These are phyloP conservation scores for Rachicladosporium sp. DNA, from an alignment of 2,329 filamentous ascomycete species.

Conservation along the genomic window DNA sequence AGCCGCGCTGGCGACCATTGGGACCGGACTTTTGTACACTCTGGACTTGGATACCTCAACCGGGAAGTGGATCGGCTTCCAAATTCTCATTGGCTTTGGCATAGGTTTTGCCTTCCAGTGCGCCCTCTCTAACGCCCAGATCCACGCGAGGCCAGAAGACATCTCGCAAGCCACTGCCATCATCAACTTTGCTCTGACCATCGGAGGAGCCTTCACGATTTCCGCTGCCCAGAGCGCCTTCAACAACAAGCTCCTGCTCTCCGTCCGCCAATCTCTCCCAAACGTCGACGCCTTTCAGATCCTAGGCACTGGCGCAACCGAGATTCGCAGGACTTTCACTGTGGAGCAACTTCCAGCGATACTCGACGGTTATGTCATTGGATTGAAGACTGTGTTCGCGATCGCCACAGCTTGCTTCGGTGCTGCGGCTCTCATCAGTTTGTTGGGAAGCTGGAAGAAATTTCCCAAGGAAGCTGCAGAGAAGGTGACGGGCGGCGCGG, in stretches of 20 bases:
- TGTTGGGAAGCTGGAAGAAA: neutral
- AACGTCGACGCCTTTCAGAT: constrained; percentile 26
- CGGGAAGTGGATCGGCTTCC: constrained; percentile 42
- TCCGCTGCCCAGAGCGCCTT: constrained; percentile 56
- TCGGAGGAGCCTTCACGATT: constrained; percentile 55
- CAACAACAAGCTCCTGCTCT: constrained; percentile 47
- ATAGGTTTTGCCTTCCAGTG: constrained; percentile 36
- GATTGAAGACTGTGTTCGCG: neutral
- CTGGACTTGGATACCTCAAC: constrained; percentile 28
- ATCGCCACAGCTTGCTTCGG: neutral
- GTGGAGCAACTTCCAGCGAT: constrained; percentile 25
- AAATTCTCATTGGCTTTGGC: constrained; percentile 38
- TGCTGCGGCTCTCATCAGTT: neutral
- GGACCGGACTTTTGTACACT: constrained; percentile 16
- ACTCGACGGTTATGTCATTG: constrained; percentile 7
- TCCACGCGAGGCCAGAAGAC: constrained; percentile 22
- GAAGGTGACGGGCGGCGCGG: too few species aligned
- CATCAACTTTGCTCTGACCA: constrained; percentile 37
- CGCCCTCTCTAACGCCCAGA: neutral
- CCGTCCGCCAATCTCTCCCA: constrained; percentile 35
- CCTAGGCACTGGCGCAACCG: constrained; percentile 31
- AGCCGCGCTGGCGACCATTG: constrained; percentile 24
- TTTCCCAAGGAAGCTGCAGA: neutral
- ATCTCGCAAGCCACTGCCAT: constrained; percentile 23
- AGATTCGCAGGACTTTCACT: constrained; percentile 27